These are phyloP conservation scores for Metschnikowia colocasiae DNA, from an alignment of 805 yeast genomes.

Conservation along the genomic window DNA sequence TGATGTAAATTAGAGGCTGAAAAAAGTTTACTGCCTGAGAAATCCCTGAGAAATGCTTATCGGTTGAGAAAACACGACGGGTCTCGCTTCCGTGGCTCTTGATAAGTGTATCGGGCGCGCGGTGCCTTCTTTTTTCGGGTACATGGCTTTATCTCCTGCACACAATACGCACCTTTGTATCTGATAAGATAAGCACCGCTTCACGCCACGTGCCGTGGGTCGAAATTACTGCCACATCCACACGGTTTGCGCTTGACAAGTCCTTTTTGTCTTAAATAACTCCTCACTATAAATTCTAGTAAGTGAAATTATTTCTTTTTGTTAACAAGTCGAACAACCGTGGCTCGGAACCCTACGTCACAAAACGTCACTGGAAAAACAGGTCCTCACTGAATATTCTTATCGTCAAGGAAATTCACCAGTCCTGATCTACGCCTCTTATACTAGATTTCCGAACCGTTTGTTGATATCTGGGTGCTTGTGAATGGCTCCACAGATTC, in stretches of 20 bases:
- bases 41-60: no score
- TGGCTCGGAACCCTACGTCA: background rate
- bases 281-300: no score
- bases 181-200: slow-evolving; percentile 2
- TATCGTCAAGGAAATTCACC: background rate
- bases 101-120: no score
- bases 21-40: no score
- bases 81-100: no score
- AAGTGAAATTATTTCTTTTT: no score
- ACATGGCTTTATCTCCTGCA: background rate
- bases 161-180: background rate
- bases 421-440: background rate
- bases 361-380: background rate
- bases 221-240: background rate
- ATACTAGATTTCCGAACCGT: no score
- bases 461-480: background rate
- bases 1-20: no score
- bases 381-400: background rate
- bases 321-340: background rate
- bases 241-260: background rate
- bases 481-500: slow-evolving; percentile 6
- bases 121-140: no score
- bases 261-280: background rate
- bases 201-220: slow-evolving; percentile 1
- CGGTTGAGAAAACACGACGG: no score